Base-by-base conservation (phyloP, 371 early-diverging fungal species). In the Actinomortierella wolfii region DNA sequence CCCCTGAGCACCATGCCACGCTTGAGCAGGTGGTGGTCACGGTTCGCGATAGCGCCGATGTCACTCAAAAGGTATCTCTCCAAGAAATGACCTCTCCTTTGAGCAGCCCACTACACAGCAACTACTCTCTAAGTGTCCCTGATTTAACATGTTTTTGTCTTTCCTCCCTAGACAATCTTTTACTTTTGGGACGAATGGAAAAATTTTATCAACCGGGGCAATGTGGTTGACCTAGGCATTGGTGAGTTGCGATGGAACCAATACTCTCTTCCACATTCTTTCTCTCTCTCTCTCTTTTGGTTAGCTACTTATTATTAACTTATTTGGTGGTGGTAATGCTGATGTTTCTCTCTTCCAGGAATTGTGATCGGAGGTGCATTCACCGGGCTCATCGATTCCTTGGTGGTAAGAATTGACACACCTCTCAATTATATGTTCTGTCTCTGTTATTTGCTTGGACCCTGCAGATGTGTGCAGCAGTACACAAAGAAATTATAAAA, bases 291-390 rank as follows among this genome's bases (percentile, higher is more conserved):
- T 4, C 17, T 40, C 48, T 0, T 29, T 29, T 59, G 40, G 18
- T 48, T 23, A 21, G 21, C 17, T 3, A 11, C 21, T 1, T 42
- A 2, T 51, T 1, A 4, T 17, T 7, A 34, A 18, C 17, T 44
- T 11, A 11, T 21, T 18, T 39, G 18, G 23, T 47, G 21, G 25
- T 48, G 17, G 45, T 56, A 15, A 20, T 25, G 17, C 46, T 17
- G 17, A 55, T 17, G 11, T 28, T 28, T 21, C 11, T 48, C 18
- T 39, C 20, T 21, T 3, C 45, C 24, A 73, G 76, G 76, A 46
- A 68, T 76, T 17, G 71, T 76, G 24, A 59, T 76, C 58, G 76
- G 76, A 15, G 56, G 67, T 18, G 76, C 71, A 8, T 76, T 76
- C 57, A 66, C 70, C 18, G 52, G 52, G 14, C 54, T 67, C 21